Percentiles rank a stretch among this genome's conserved stretches.
These are phyloP conservation scores for Penicillium hesseltinei DNA, from an alignment of 2,329 filamentous ascomycete genomes.

Conservation along the genomic window DNA sequence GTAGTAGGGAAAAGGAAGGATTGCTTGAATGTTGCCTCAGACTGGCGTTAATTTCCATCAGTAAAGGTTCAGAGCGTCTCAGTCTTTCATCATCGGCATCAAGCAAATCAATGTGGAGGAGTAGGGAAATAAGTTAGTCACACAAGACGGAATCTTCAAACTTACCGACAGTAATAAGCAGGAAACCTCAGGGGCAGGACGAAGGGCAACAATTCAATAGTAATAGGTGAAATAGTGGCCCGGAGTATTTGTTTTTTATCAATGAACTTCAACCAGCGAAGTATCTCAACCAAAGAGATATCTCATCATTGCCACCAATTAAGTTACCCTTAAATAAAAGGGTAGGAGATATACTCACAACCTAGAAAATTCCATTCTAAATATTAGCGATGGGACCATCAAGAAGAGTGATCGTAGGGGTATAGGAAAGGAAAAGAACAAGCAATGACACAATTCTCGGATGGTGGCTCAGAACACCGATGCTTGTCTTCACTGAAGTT, in stretches of 20 bases:
- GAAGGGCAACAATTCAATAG: background rate
- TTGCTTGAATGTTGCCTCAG: background rate
- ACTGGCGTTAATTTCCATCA: background rate
- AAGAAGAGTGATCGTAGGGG: background rate
- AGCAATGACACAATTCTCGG: background rate
- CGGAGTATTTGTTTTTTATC: background rate
- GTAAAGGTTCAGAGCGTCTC: background rate
- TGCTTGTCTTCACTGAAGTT: background rate
- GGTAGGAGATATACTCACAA: background rate
- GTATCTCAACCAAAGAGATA: too few relatives aligned
- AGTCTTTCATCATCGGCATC: background rate
- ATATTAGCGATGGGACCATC: background rate
- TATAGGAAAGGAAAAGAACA: too few relatives aligned
- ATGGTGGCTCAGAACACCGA: background rate
- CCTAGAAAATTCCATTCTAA: accelerated
- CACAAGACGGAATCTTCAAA: background rate
- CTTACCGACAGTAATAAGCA: background rate
- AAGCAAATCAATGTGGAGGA: background rate
- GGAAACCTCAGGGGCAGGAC: background rate
- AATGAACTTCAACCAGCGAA: background rate
- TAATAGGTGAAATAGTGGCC: background rate
- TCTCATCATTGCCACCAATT: background rate
- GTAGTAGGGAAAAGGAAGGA: background rate
- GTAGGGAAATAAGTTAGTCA: background rate
- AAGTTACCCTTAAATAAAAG: background rate